Evolutionary conservation across 257 asterid genomes (phyloP).

Genomic region (Cordia subcordata): DNA sequence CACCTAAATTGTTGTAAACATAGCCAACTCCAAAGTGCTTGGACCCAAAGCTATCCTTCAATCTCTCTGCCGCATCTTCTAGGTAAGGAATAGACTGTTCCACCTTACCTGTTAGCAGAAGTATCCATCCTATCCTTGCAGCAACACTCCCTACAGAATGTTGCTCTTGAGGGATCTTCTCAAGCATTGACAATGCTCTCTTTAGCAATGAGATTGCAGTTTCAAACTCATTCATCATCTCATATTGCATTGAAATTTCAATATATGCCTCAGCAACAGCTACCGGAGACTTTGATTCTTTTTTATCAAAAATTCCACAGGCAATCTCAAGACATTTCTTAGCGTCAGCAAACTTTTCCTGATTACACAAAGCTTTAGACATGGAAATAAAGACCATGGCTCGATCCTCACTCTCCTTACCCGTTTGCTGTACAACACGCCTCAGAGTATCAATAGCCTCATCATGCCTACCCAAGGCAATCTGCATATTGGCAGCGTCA

Average conservation of each 20-base stretch:
- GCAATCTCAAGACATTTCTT: constrained; percentile 78
- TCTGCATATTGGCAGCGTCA: constrained; percentile 92
- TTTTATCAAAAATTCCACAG: constrained; percentile 58
- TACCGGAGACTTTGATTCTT: constrained; percentile 51
- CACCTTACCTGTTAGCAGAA: constrained; percentile 70
- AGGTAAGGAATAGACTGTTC: constrained; percentile 67
- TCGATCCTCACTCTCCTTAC: constrained; percentile 72
- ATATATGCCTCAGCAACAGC: constrained; percentile 72
- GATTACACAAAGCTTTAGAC: constrained; percentile 77
- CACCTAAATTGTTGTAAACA: constrained; percentile 87
- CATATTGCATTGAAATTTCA: constrained; percentile 75
- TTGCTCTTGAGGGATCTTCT: constrained; percentile 82
- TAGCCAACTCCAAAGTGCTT: constrained; percentile 82
- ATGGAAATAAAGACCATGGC: constrained; percentile 70
- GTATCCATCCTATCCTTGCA: constrained; percentile 89
- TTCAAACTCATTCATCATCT: constrained; percentile 83
- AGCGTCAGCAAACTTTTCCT: constrained; percentile 62
- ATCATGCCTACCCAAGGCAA: constrained; percentile 70
- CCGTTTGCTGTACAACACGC: constrained; percentile 70
- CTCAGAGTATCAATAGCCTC: constrained; percentile 75
- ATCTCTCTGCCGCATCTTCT: constrained; percentile 93
- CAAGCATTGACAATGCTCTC: constrained; percentile 59
- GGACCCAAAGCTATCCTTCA: constrained; percentile 87
- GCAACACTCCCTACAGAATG: constrained; percentile 85
- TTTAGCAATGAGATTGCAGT: constrained; percentile 62